Evolutionary conservation across 306 rosid genomes (phyloP), one percentile per base, ranked within the genome.

Genomic region (Pueraria montana): DNA sequence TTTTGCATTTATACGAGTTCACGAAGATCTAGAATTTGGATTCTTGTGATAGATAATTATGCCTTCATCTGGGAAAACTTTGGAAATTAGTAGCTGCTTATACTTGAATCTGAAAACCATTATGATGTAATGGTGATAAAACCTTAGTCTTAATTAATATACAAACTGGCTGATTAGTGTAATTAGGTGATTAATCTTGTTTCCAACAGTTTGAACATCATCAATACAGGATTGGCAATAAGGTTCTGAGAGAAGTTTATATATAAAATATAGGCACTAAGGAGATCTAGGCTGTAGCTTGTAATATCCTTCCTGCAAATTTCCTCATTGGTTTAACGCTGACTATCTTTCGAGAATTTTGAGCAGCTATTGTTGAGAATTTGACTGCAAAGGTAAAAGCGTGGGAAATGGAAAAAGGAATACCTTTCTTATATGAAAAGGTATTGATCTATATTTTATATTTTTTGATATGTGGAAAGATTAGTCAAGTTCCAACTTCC

Each of bases 331-430:
- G 48, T 72, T 75, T 42, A 49, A 68, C 72, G 59, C 45, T 61
- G 66, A 65, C 45, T 61, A 70, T 78, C 85, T 69, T 52, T 32
- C 6, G 50, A 83, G 5, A 21, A 50, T 72, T 75, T 52, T 83
- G 73, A 66, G 73, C 80, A 95, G 98, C 93, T 50, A 79, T 89
- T 58, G 88, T 87, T 8, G 98, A 95, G 82, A 89, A 65, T 87
- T 87, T 95, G 94, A 91, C 76, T 77, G 79, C 93, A 71, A 93
- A 84, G 91, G 94, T 93, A 20, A 93, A 87, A 79, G 94, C 92
- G 18, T 95, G 98, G 98, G 98, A 93, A 80, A 43, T 59, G 75
- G 98, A 95, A 76, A 92, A 89, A 86, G 97, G 93, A 88, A 90
- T 89, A 76, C 89, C 95, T 76, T 93, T 95, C 90, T 81, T 92